Evolutionary conservation across 108 stramenopile species (phyloP).

Genomic region (Stephanodiscus triporus): DNA sequence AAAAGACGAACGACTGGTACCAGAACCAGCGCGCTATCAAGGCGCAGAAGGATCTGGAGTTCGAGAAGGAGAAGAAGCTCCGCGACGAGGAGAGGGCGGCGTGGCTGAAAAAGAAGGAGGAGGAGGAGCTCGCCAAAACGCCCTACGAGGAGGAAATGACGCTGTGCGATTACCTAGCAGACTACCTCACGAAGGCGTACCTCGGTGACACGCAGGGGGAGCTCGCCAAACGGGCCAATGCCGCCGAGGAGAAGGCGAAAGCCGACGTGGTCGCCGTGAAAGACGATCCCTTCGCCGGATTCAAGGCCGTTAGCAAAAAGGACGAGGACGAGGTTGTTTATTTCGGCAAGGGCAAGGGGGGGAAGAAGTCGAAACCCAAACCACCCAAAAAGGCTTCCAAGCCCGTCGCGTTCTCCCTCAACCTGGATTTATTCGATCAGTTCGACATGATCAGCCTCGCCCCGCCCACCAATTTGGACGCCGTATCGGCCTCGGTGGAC

Average conservation of each 20-base stretch:
- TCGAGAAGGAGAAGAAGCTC: slow-evolving; percentile 85
- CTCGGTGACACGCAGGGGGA: slow-evolving; percentile 44
- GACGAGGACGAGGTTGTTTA: slow-evolving; percentile 64
- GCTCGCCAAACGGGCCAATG: slow-evolving; percentile 39
- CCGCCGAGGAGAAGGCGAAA: slow-evolving; percentile 50
- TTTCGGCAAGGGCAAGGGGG: slow-evolving; percentile 75
- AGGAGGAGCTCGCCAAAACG: slow-evolving; percentile 93
- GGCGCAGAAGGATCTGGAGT: slow-evolving; percentile 83
- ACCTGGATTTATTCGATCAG: slow-evolving; percentile 87
- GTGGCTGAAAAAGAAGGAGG: slow-evolving; percentile 86
- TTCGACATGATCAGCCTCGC: slow-evolving; percentile 76
- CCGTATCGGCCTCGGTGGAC: slow-evolving; percentile 81
- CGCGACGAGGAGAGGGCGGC: slow-evolving; percentile 87
- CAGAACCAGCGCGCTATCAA: slow-evolving; percentile 75
- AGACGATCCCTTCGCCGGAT: slow-evolving; percentile 88
- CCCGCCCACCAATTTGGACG: slow-evolving; percentile 80
- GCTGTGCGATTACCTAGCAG: slow-evolving; percentile 93
- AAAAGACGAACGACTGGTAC: slow-evolving; percentile 86
- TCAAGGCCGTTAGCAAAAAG: slow-evolving; percentile 76
- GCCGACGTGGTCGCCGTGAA: slow-evolving; percentile 69
- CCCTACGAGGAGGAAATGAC: slow-evolving; percentile 97
- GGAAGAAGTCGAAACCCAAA: slow-evolving; percentile 69
- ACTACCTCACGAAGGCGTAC: slow-evolving; percentile 83
- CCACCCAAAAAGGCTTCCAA: slow-evolving; percentile 61
- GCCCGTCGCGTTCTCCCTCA: slow-evolving; percentile 73